Conservation (phyloP, 805 yeast species). For the Wickerhamiella vanderwaltii region DNA sequence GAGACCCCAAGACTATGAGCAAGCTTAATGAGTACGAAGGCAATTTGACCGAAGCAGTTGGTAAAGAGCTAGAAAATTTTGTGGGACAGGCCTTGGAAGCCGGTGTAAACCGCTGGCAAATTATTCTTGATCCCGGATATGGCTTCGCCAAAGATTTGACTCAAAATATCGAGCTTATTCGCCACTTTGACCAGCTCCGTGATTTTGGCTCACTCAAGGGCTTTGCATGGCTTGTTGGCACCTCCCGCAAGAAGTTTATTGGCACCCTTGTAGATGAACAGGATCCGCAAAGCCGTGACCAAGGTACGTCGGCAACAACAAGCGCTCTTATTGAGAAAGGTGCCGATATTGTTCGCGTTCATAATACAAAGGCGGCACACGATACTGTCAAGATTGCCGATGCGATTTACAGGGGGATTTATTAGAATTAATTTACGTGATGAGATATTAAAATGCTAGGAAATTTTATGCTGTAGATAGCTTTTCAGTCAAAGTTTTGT, state of each 20-base stretch:
- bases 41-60: constrained; percentile 38
- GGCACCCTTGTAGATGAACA: constrained; percentile 56
- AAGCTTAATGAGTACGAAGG: constrained; percentile 40
- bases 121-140: constrained; percentile 85
- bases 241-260: constrained; percentile 78
- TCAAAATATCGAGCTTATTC: constrained; percentile 59
- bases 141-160: constrained; percentile 82
- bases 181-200: constrained; percentile 25
- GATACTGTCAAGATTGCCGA: constrained; percentile 55
- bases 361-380: constrained; percentile 54
- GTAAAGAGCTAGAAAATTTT: constrained; percentile 49
- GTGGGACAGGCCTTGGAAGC: constrained; percentile 42
- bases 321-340: constrained; percentile 62
- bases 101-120: constrained; percentile 81
- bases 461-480: constrained; percentile 1
- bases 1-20: constrained; percentile 65
- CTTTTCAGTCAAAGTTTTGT: constrained; percentile 15
- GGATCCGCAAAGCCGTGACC: constrained; percentile 47
- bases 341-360: constrained; percentile 77
- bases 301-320: constrained; percentile 67
- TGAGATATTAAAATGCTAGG: not conserved
- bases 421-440: not conserved
- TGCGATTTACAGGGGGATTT: constrained; percentile 42
- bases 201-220: constrained; percentile 27
- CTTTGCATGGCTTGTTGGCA: constrained; percentile 67